phyloP scores from a whole-genome alignment of 2,329 filamentous ascomycete genomes.

The Colletotrichum sp. region DNA sequence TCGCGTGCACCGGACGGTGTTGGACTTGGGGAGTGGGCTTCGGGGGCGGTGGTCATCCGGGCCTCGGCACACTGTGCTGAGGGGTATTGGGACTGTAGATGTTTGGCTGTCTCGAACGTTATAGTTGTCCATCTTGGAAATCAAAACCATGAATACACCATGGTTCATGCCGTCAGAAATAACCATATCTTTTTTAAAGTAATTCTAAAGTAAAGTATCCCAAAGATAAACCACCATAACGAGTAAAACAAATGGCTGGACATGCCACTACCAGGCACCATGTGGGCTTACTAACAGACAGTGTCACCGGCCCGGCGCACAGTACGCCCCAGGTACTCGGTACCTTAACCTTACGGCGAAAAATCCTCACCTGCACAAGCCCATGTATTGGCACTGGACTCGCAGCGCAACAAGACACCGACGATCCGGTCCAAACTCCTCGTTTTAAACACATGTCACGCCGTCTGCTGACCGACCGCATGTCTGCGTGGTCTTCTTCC shows the following conservation, averaged over 20 bases:
- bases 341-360: conserved; percentile 5
- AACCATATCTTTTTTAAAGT: background rate
- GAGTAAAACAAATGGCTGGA: background rate
- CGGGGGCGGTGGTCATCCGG: background rate
- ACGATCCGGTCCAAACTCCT: conserved; percentile 20
- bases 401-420: conserved; percentile 23
- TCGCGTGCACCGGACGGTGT: conserved; percentile 8
- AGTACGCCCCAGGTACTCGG: conserved; percentile 1
- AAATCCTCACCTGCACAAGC: conserved; percentile 12
- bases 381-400: conserved; percentile 4
- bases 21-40: background rate
- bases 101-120: background rate
- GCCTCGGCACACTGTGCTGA: conserved; percentile 4
- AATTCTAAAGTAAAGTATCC: background rate
- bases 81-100: background rate
- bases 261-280: background rate
- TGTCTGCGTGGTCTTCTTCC: conserved; percentile 20
- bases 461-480: conserved; percentile 21
- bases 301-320: background rate
- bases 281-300: background rate
- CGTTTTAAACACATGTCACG: conserved; percentile 17
- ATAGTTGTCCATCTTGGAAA: background rate
- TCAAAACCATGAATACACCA: background rate
- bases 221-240: background rate
- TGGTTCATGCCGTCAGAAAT: background rate